A percentile compares a stretch with the other conserved stretches of the same genome.
phyloP scores from a whole-genome alignment of 2,329 filamentous ascomycete genomes.

The Ophiocordyceps camponoti-floridani region DNA sequence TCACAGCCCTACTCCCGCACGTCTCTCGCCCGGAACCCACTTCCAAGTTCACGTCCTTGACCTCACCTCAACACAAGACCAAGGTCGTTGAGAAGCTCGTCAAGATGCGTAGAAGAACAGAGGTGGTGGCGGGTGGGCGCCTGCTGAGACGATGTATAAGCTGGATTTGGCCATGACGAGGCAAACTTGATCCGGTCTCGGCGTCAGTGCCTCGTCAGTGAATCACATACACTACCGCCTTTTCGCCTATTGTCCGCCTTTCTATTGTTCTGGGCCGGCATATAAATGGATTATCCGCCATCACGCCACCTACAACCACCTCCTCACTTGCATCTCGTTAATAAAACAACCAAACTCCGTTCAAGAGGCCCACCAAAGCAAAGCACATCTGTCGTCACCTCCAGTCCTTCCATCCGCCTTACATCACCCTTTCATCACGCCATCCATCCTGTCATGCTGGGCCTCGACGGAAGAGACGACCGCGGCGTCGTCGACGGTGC shows the following conservation, averaged over 20 bases:
- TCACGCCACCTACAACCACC: too few relatives aligned
- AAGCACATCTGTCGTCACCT: too few relatives aligned
- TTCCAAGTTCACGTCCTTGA: too few relatives aligned
- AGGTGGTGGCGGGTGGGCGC: background rate
- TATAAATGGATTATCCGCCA: too few relatives aligned
- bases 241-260: background rate
- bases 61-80: too few relatives aligned
- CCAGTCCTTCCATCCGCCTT: background rate
- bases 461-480: background rate
- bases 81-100: too few relatives aligned
- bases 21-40: too few relatives aligned
- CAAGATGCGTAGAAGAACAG: background rate
- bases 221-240: background rate
- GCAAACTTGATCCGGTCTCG: background rate
- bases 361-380: too few relatives aligned
- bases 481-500: background rate
- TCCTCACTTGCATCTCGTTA: too few relatives aligned
- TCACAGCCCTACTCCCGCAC: too few relatives aligned
- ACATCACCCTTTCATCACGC: background rate
- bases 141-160: background rate
- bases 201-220: background rate
- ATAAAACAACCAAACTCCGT: too few relatives aligned
- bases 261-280: background rate
- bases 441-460: background rate
- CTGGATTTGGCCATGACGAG: background rate